Base-by-base conservation (phyloP, 371 early-diverging fungal species). In the Mortierella sp. region DNA sequence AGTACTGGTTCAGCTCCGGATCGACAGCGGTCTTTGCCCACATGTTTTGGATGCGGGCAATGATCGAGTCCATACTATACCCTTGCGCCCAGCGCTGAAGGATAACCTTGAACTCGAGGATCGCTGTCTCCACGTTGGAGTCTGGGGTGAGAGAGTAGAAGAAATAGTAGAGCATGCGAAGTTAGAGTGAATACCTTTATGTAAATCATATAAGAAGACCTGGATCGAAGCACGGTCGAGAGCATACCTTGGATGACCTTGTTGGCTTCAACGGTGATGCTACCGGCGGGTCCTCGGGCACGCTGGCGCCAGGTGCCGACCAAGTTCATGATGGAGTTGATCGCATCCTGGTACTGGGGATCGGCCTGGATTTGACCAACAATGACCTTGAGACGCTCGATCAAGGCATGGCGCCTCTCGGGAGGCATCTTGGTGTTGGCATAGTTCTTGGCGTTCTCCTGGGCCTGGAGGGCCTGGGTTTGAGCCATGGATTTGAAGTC, bases 11-110 rank as follows among this genome's bases (percentile, higher is more conserved):
- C 58, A 89, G 69, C 8, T 85, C 77, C 2, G 79, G 79, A 58
- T 90, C 89, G 2, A 73, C 53, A 45, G 45, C 76, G 13, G 86
- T 74, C 50, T 79, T 85, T 7, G 67, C 19, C 64, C 85, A 75
- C 13, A 89, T 78, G 16, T 76, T 73, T 45, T 88, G 79, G 48
- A 89, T 52, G 16, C 73, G 70, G 4, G 66, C 61, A 16, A 90
- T 83, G 39, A 90, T 71, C 7, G 85, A 86, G 73, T 90, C 89
- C 40, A 90, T 68, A 11, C 85, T 71, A 10, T 82, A 58, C 0
- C 88, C 90, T 77, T 90, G 90, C 19, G 89, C 89, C 90, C 90
- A 90, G 29, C 85, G 86, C 74, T 90, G 89, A n/a, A 89, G 73
- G 14, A 90, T 86, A 19, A 89, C 73, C 77, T 89, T 88, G 68